These are phyloP conservation scores for Anthracocystis setariae DNA, from an alignment of 1,284 basidiomycete species.

Conservation along the genomic window DNA sequence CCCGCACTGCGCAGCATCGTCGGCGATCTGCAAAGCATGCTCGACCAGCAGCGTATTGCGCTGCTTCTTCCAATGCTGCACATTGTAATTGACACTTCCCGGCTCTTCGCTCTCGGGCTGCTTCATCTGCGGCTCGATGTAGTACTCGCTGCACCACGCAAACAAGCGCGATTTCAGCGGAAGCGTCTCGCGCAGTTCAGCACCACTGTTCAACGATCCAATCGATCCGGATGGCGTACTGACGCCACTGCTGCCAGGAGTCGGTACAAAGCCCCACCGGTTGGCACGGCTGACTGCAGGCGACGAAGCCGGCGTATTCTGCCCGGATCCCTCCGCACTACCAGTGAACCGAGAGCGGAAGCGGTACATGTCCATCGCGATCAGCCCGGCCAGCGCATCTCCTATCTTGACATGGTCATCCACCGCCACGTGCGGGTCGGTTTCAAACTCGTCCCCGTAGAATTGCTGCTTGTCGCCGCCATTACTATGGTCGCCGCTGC, in stretches of 20 bases:
- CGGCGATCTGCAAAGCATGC: slow-evolving; percentile 77
- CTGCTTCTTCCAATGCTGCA: slow-evolving; percentile 92
- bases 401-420: slow-evolving; percentile 54
- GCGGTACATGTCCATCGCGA: slow-evolving; percentile 63
- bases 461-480: slow-evolving; percentile 24
- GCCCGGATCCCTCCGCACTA: slow-evolving; percentile 32
- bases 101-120: slow-evolving; percentile 93
- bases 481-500: slow-evolving; percentile 10
- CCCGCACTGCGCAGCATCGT: slow-evolving; percentile 75
- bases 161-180: slow-evolving; percentile 92
- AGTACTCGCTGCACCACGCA: slow-evolving; percentile 97
- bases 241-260: slow-evolving; percentile 31
- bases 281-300: slow-evolving; percentile 43
- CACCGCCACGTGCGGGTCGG: slow-evolving; percentile 30
- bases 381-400: slow-evolving; percentile 54
- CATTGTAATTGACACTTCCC: slow-evolving; percentile 90
- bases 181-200: slow-evolving; percentile 70
- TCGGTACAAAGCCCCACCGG: slow-evolving; percentile 36
- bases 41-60: slow-evolving; percentile 83
- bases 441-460: slow-evolving; percentile 32
- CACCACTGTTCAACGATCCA: slow-evolving; percentile 18
- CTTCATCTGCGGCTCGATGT: slow-evolving; percentile 83
- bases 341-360: slow-evolving; percentile 50
- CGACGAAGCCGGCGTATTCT: slow-evolving; percentile 47
- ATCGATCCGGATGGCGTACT: slow-evolving; percentile 39